Evolutionary conservation across 106 monocot species (phyloP), one percentile per base, ranked within the genome.

Genomic region (Acorus calamus): DNA sequence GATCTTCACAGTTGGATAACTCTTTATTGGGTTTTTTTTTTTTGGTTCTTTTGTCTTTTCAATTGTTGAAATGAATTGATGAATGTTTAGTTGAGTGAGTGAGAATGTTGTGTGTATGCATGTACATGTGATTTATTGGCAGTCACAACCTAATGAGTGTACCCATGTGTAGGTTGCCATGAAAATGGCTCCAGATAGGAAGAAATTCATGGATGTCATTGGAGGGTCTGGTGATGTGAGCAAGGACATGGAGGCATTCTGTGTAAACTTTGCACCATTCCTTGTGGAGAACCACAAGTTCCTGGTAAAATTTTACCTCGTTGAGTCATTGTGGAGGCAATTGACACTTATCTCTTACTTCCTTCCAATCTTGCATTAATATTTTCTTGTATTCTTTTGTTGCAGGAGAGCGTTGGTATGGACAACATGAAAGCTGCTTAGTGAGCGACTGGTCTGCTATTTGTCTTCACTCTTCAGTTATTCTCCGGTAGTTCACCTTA

Each of bases 191-290:
- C 96, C 96, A 49, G 87, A 91, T 54, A 85, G 96, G 82, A 83
- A 98, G 75, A 98, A 98, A 55, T 98, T 98, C 70, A 98, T 91
- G 85, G 91, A 91, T 2, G 83, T 98, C 49, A 91, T 98, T 52
- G 69, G 80, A 47, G 83, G 91, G 58, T 70, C 84, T 46, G 96
- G 96, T 14, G 85, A 98, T 62, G 53, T 98, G 57, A 83, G 85
- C 50, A 78, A 75, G 2, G 96, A 98, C 62, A 98, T 91, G 5
- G 79, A 69, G 61, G 88, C 72, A 64, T 98, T 98, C 65, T 98
- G 91, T 73, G 59, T 74, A 2, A 69, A 66, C 10, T 98, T 98
- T 55, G 7, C 76, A 46, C 84, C 87, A 53, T 70, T 87, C 53
- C 87, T 98, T 46, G 62, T 61, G 14, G 91, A 98, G 61, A 91